phyloP scores from a whole-genome alignment of 2,329 filamentous ascomycete species.

The Tolypocladium tropicale region DNA sequence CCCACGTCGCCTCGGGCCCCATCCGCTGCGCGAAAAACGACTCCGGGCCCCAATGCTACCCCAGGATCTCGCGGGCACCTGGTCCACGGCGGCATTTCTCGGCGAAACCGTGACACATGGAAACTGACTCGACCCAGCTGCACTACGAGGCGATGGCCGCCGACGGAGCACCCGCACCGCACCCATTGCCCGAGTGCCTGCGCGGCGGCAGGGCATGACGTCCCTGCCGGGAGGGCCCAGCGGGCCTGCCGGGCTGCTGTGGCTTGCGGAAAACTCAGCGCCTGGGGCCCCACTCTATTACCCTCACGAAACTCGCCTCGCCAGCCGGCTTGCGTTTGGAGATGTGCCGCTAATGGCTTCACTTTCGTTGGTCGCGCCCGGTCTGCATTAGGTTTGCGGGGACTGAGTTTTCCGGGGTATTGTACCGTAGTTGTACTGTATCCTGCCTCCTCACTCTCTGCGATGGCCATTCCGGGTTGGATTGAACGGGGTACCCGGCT shows the following conservation, averaged over 20 bases:
- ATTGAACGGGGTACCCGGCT: too few relatives aligned
- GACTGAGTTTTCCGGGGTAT: not conserved
- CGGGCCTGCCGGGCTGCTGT: too few relatives aligned
- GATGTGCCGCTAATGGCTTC: not conserved
- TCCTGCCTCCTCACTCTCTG: too few relatives aligned
- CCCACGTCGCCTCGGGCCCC: not conserved
- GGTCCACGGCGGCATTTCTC: conserved; percentile 1
- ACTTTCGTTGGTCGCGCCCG: not conserved
- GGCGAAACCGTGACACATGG: conserved; percentile 8
- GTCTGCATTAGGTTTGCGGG: not conserved
- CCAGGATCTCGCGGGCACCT: not conserved
- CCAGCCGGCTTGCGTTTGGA: not conserved
- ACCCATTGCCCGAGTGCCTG: too few relatives aligned
- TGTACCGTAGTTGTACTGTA: not conserved
- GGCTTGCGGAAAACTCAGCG: not conserved
- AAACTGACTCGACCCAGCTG: conserved; percentile 6
- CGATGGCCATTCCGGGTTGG: too few relatives aligned
- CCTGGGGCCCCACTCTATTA: not conserved
- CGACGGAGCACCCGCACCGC: too few relatives aligned
- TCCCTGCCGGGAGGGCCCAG: too few relatives aligned
- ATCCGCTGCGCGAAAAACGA: not conserved
- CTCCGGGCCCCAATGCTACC: not conserved
- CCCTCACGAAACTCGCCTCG: not conserved
- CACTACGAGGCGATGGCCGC: too few relatives aligned
- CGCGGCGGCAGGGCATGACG: not conserved